Conservation (phyloP, 306 rosid species). For the Astragalus membranaceus region DNA sequence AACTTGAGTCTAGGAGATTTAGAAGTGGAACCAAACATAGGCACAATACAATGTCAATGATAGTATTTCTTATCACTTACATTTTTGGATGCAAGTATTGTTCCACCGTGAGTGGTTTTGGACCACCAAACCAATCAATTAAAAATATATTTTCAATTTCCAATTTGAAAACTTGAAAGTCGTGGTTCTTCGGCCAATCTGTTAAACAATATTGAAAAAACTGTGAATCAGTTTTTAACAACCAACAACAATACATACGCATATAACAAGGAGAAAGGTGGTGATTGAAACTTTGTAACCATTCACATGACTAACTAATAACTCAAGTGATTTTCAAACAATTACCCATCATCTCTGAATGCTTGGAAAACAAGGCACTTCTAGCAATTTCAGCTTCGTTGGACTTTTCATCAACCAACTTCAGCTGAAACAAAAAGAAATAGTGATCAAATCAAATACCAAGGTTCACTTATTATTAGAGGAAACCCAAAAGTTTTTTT, state of each 20-base stretch:
- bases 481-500: not conserved
- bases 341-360: slow-evolving; percentile 80
- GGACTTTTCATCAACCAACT: slow-evolving; percentile 45
- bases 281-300: not conserved
- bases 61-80: slow-evolving; percentile 10
- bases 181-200: slow-evolving; percentile 78
- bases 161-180: slow-evolving; percentile 64
- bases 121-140: slow-evolving; percentile 83
- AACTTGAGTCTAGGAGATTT: no score
- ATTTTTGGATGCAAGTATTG: slow-evolving; percentile 50
- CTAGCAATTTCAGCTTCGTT: slow-evolving; percentile 53
- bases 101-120: slow-evolving; percentile 70
- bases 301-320: not conserved
- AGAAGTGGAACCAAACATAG: no score
- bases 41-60: no score
- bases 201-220: slow-evolving; percentile 14
- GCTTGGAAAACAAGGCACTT: slow-evolving; percentile 82
- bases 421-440: slow-evolving; percentile 49
- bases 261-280: not conserved
- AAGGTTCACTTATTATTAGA: not conserved
- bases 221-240: not conserved
- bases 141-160: slow-evolving; percentile 68
- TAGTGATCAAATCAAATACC: no score
- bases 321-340: slow-evolving; percentile 4
- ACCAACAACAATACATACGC: not conserved